phyloP scores from a whole-genome alignment of 495 filamentous ascomycete genomes.

The Echria macrotheca region DNA sequence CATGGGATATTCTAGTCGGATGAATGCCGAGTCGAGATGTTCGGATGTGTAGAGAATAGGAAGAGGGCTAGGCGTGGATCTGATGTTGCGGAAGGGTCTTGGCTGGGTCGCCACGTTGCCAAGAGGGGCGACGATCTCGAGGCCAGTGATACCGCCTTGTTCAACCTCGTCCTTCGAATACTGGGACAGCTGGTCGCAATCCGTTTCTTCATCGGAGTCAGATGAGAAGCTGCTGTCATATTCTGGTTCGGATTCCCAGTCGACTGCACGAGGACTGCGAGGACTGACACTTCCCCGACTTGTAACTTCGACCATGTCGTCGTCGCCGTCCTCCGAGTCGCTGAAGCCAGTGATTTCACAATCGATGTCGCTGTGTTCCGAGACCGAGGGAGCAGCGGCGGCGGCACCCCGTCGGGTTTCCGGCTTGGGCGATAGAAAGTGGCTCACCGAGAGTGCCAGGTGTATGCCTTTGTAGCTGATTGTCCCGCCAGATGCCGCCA shows the following conservation, averaged over 20 bases:
- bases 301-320: neutral
- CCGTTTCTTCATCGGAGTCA: no score
- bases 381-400: neutral
- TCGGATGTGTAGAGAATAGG: neutral
- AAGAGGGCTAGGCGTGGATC: neutral
- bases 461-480: neutral
- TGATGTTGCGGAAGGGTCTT: neutral
- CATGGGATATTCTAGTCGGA: neutral
- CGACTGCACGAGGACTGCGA: no score
- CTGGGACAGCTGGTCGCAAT: no score
- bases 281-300: neutral
- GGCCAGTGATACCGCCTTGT: no score
- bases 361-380: neutral
- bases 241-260: no score
- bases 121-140: no score
- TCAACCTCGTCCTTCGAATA: no score
- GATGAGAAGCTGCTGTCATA: no score
- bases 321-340: neutral
- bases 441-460: neutral
- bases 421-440: neutral
- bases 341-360: constrained; percentile 2
- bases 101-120: neutral
- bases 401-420: no score
- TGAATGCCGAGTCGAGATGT: neutral
- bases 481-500: neutral